These are phyloP conservation scores for Coemansia sp. DNA, from an alignment of 192 early-diverging fungal species.

Conservation along the genomic window DNA sequence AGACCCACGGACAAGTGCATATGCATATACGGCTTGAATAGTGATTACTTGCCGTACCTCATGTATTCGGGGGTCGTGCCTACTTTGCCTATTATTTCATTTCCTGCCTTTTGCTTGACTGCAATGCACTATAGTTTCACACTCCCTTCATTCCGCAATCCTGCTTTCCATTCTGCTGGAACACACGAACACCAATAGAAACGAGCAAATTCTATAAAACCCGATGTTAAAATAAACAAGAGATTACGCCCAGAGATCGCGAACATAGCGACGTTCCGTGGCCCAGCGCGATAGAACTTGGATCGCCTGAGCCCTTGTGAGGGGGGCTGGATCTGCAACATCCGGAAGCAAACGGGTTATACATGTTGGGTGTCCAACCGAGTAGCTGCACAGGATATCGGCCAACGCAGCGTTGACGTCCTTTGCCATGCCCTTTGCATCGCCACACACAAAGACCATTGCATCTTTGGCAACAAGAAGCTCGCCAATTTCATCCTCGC, in stretches of 20 bases:
- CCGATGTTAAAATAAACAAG: no score
- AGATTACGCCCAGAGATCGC: constrained; percentile 49
- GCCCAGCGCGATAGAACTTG: constrained; percentile 65
- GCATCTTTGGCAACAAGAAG: constrained; percentile 65
- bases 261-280: constrained; percentile 35
- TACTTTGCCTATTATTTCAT: no score
- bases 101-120: no score
- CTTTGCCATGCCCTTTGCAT: constrained; percentile 87
- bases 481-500: constrained; percentile 60
- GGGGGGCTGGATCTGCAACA: constrained; percentile 27
- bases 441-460: constrained; percentile 79
- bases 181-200: no score
- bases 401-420: constrained; percentile 79
- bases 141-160: no score
- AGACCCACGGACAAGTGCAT: neutral
- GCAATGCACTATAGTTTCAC: no score
- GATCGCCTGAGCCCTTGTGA: constrained; percentile 27
- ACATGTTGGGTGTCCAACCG: constrained; percentile 39
- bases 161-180: no score
- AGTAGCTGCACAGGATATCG: constrained; percentile 59
- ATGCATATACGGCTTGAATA: neutral
- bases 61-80: no score
- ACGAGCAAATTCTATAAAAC: no score
- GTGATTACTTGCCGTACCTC: no score
- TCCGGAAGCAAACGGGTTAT: constrained; percentile 14